phyloP scores from a whole-genome alignment of 2,329 filamentous ascomycete genomes.

The Colletotrichum nymphaeae region DNA sequence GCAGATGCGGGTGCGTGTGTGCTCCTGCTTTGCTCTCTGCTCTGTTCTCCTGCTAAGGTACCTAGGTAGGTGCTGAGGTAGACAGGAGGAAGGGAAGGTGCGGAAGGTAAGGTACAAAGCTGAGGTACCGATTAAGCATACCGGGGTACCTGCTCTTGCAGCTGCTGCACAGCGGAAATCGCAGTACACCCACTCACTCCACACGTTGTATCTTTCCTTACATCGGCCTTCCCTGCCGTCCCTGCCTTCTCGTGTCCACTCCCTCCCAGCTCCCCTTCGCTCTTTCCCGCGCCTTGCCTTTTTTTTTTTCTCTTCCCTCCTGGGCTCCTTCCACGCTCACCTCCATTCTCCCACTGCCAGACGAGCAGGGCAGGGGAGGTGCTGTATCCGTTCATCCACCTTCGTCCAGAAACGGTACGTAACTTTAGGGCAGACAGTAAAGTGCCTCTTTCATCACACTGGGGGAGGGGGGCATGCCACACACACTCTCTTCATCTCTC shows the following conservation, averaged over 20 bases:
- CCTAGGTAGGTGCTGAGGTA: not conserved
- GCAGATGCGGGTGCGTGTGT: not conserved
- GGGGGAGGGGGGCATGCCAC: not conserved
- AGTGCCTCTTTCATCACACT: not conserved
- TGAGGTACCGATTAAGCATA: constrained; percentile 1
- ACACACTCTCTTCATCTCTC: not conserved
- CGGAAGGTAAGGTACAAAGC: not conserved
- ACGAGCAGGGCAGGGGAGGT: not conserved
- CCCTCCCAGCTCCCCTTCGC: not conserved
- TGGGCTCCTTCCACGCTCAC: not conserved
- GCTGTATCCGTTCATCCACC: not conserved
- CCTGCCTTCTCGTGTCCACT: not conserved
- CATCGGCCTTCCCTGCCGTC: not conserved
- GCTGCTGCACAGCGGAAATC: constrained; percentile 14
- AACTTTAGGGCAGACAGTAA: constrained; percentile 1
- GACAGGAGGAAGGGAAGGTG: not conserved
- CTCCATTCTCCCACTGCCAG: not conserved
- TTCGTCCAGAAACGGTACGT: constrained; percentile 22
- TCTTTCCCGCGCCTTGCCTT: constrained; percentile 6
- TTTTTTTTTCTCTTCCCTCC: not conserved
- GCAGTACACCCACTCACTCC: constrained; percentile 3
- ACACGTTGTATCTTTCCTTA: not conserved
- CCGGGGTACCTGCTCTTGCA: constrained; percentile 14
- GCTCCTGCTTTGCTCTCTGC: not conserved
- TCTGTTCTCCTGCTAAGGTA: not conserved